These are phyloP conservation scores for Chytriomyces sp. DNA, from an alignment of 192 early-diverging fungal genomes.

Conservation along the genomic window DNA sequence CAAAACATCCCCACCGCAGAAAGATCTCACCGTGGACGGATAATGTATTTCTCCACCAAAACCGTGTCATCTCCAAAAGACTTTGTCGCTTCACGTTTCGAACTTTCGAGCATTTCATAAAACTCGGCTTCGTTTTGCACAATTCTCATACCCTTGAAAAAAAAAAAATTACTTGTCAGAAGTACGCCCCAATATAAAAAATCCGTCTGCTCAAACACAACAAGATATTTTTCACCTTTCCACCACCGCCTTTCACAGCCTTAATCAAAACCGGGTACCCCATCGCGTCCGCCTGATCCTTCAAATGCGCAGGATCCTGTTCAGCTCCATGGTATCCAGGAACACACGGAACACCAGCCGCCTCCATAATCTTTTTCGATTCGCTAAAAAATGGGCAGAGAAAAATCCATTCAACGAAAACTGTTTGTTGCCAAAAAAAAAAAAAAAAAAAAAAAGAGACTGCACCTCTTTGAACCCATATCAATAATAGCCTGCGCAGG, in stretches of 20 bases:
- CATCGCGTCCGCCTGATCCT: conserved; percentile 76
- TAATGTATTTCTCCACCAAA: conserved; percentile 91
- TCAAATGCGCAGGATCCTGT: conserved; percentile 77
- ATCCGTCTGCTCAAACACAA: not conserved
- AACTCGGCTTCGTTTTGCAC: conserved; percentile 76
- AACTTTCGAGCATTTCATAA: conserved; percentile 81
- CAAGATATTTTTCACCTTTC: conserved; percentile 59
- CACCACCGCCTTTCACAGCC: conserved; percentile 95
- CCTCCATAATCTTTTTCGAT: conserved; percentile 90
- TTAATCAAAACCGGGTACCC: conserved; percentile 98
- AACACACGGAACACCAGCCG: conserved; percentile 86
- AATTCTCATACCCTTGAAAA: conserved; percentile 84
- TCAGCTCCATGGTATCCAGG: conserved; percentile 93
- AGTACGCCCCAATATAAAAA: not conserved
- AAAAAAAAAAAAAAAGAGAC: not conserved
- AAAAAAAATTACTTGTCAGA: not conserved
- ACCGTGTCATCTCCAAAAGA: conserved; percentile 90
- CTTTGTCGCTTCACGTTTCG: conserved; percentile 84
- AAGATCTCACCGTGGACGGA: conserved; percentile 64
- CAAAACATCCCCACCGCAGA: not conserved
- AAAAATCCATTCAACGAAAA: not conserved
- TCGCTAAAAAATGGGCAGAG: conserved; percentile 52
- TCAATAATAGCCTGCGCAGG: conserved; percentile 83
- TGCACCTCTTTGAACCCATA: conserved; percentile 88
- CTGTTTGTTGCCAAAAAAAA: not conserved